Evolutionary conservation across 768 basidiomycete genomes (phyloP), one percentile per base, ranked within the genome.

Genomic region (Phlebiopsis gigantea): DNA sequence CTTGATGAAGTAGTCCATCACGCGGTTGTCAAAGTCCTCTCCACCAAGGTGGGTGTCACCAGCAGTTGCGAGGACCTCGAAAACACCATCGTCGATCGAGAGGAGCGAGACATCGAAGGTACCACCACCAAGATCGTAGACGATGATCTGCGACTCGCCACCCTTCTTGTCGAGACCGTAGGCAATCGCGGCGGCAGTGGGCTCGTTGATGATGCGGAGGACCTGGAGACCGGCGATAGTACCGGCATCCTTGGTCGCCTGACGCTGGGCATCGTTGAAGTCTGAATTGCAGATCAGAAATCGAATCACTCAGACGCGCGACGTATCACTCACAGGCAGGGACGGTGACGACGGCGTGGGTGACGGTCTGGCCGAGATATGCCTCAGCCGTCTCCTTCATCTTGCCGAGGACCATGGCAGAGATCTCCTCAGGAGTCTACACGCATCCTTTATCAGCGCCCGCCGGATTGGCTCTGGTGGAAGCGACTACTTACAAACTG

Each of bases 311-410:
- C 50, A n/a, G n/a, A 14, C 24, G 25, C 54, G 53, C 21, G 44
- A 34, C 26, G 4, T 2, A 12, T n/a, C 0, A 73, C 86, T 61
- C 59, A 89, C 88, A 97, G 55, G 95, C 95, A 46, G 96, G 96
- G 71, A 98, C 96, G 48, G 96, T 98, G 70, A 98, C 92, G 49
- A 98, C 95, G 57, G 96, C 95, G 34, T 17, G 72, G 58, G 93
- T 93, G 70, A 98, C 94, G 72, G 91, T 89, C 68, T 93, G 83
- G 66, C 94, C 94, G 58, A 98, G 89, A 75, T 96, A 98, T 17
- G 94, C 90, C 80, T 98, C 96, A 56, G 96, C 96, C 25, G 93
- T 98, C 79, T 98, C 96, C 82, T 97, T 98, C 96, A 98, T 98
- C 81, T 98, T 98, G 58, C 73, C 77, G 55, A 98, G 78, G 65